Base-by-base conservation (phyloP, 1,139 yeast species). In the Yamadazyma pseudoaaseri region DNA sequence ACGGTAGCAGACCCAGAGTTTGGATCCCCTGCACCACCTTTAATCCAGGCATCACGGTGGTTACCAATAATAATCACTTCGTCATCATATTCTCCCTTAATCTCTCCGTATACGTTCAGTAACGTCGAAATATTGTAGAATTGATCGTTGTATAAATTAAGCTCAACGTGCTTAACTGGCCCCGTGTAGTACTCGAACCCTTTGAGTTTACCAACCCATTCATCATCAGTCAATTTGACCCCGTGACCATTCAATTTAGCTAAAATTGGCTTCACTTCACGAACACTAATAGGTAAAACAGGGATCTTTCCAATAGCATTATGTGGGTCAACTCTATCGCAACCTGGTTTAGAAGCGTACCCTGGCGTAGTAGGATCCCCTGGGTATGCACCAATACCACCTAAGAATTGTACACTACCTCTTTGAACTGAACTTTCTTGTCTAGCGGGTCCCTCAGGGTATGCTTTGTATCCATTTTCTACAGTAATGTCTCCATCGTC, bases 331-430 rank as follows among this genome's bases (percentile, higher is more conserved):
- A 58, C 41, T 36, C 75, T 61, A 26, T 58, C 64, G n/a, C 51
- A 70, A 15, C 69, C 80, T 3, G 76, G 70, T 41, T 76, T 80
- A 27, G 87, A 79, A 4, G 94, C 80, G 48, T 78, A 80, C 1
- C 92, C 92, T 14, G 95, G 95, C 3, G 95, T 83, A 2, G 95
- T 79, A 26, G 96, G 96, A 52, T 89, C 96, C 31, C 96, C 96
- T 1, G 96, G 95, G 28, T 70, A 56, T 11, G 67, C 52, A 8
- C 69, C 70, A 4, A 70, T 63, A 30, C 73, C 74, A 2, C 95
- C 84, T 35, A 87, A 64, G 51, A 81, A 87, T 56, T 81, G 86
- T 3, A 82, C 92, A 38, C 90, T 80, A 1, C 96, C 96, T 51
- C 96, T 72, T 63, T 86, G 92, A 25, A 85, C 84, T 1, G 73